These are phyloP conservation scores for Amanita muscaria DNA, from an alignment of 768 basidiomycete genomes.

Conservation along the genomic window DNA sequence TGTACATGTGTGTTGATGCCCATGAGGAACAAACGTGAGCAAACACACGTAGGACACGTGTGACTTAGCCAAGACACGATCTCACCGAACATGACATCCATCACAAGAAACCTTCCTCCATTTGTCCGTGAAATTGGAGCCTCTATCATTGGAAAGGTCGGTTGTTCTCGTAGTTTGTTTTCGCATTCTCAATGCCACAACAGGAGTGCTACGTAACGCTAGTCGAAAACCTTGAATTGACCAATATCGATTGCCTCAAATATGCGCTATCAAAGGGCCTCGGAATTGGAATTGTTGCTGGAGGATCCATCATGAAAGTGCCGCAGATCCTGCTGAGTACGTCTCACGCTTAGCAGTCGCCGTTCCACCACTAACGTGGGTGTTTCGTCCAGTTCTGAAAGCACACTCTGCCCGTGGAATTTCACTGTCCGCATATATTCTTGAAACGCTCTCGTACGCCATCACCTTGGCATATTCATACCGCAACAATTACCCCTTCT, in stretches of 20 bases:
- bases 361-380: conserved; percentile 5
- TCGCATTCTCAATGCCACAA: conserved; percentile 1
- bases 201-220: conserved; percentile 86
- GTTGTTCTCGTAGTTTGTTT: conserved; percentile 10
- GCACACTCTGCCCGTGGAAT: conserved; percentile 80
- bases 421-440: conserved; percentile 75
- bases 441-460: conserved; percentile 87
- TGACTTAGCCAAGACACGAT: background rate
- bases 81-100: conserved; percentile 47
- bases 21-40: too few species aligned
- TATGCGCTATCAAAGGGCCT: conserved; percentile 88
- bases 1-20: too few species aligned
- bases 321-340: conserved; percentile 73
- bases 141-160: conserved; percentile 73
- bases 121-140: conserved; percentile 76
- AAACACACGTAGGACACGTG: background rate
- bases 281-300: conserved; percentile 86
- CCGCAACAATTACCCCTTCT: conserved; percentile 84
- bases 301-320: conserved; percentile 92
- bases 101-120: conserved; percentile 82
- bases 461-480: conserved; percentile 86
- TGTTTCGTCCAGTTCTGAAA: conserved; percentile 43
- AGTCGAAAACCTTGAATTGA: conserved; percentile 75
- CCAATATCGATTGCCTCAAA: conserved; percentile 78
- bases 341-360: conserved; percentile 17